phyloP scores from a whole-genome alignment of 768 basidiomycete genomes.

The Tephrocybe sp. region DNA sequence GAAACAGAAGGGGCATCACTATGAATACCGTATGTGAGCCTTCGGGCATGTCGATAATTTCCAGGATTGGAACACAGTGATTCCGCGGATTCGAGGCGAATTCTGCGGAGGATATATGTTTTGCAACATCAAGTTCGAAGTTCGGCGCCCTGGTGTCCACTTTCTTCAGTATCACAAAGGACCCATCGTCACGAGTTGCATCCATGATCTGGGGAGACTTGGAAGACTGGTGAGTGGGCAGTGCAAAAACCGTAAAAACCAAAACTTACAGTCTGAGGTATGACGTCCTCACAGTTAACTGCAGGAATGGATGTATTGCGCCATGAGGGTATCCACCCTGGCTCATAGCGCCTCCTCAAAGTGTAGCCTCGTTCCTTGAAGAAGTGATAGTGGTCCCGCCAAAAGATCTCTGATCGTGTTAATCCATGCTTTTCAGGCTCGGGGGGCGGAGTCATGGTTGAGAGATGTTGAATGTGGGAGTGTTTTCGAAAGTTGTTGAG shows the following conservation, averaged over 20 bases:
- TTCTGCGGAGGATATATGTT: conserved; percentile 16
- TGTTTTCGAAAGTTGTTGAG: too few species aligned
- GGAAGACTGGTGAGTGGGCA: not conserved
- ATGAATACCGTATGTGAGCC: too few species aligned
- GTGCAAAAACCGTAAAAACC: not conserved
- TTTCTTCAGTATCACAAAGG: conserved; percentile 25
- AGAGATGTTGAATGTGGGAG: too few species aligned
- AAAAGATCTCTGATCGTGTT: conserved; percentile 2
- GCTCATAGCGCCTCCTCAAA: conserved; percentile 3
- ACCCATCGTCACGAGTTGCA: conserved; percentile 27
- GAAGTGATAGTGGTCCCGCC: not conserved
- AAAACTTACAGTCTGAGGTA: not conserved
- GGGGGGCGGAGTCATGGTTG: too few species aligned
- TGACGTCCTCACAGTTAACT: conserved; percentile 1
- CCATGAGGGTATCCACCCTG: conserved; percentile 3
- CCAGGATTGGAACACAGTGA: conserved; percentile 28
- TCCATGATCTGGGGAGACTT: conserved; percentile 20
- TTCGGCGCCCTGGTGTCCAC: conserved; percentile 13
- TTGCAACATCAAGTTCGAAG: conserved; percentile 26
- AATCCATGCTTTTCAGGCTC: too few species aligned
- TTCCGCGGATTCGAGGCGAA: conserved; percentile 21
- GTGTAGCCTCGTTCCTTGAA: conserved; percentile 10
- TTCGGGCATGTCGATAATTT: conserved; percentile 14
- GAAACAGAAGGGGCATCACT: too few species aligned
- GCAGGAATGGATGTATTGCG: not conserved